These are phyloP conservation scores for Chenopodium formosanum DNA, from an alignment of 148 eudicot genomes.

Conservation along the genomic window DNA sequence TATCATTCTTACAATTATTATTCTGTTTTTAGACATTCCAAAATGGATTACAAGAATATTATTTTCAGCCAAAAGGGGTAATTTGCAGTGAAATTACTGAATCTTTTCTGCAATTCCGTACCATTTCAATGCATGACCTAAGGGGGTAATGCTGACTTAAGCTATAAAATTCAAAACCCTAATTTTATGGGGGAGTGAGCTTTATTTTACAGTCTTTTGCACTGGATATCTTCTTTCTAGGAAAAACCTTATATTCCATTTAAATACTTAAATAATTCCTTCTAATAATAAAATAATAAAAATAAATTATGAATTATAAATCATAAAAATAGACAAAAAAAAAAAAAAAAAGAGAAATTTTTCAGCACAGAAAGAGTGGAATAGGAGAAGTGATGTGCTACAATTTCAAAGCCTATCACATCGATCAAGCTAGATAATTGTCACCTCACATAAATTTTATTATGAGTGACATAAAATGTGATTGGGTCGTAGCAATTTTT, in stretches of 20 bases:
- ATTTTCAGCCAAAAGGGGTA: too few relatives aligned
- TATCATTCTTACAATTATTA: too few relatives aligned
- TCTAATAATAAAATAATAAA: too few relatives aligned
- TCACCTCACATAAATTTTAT: neutral
- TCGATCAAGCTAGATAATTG: constrained; percentile 12
- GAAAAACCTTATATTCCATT: too few relatives aligned
- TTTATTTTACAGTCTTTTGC: too few relatives aligned
- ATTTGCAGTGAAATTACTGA: too few relatives aligned
- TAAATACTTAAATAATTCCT: too few relatives aligned
- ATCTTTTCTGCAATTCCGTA: neutral
- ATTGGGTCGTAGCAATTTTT: neutral
- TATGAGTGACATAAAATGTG: neutral
- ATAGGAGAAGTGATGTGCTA: neutral
- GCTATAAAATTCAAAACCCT: neutral
- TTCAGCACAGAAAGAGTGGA: neutral
- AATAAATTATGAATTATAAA: too few relatives aligned
- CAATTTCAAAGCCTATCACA: constrained; percentile 2
- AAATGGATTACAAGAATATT: too few relatives aligned
- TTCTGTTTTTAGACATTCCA: too few relatives aligned
- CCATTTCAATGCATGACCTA: neutral
- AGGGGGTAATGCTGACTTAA: neutral
- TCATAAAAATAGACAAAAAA: neutral
- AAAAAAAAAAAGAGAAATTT: neutral
- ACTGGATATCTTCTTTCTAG: neutral
- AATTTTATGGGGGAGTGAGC: neutral